Evolutionary conservation across 805 yeast species (phyloP), one percentile per base, ranked within the genome.

Genomic region (Candida patagonica): DNA sequence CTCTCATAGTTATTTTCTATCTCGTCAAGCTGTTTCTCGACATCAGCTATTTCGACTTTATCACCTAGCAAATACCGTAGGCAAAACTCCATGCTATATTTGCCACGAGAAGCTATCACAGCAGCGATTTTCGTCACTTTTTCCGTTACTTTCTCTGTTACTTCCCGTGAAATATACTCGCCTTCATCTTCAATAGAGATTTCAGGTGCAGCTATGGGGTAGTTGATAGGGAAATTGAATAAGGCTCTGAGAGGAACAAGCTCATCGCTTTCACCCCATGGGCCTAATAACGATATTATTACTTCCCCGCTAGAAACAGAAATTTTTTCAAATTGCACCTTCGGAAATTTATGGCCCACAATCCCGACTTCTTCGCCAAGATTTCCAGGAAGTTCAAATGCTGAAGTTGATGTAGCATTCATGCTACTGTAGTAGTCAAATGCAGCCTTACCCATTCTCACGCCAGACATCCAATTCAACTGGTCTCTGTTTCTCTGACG

Each of bases 401-500:
- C 39, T 7, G 29, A 62, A n/a, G 44, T 30, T 10, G 41, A 6
- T 22, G 37, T 41, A 3, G 42, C 49, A 24, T 42, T 20, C 20
- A 31, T 40, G 26, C 38, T 38, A n/a, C 46, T 50, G 27, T 45
- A 44, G 3, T 45, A 43, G 5, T 44, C 44, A 41, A 64, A 62
- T 3, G 71, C 73, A 6, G 74, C 56, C 30, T 67, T 63, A 1
- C 85, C 85, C 47, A 89, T 74, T 42, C 87, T 68, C 6, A 89
- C 94, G 38, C 97, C 96, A 0, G 96, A 79, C 27, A 94, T 78
- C 97, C 97, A 89, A 47, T 81, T 78, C 45, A 89, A 63, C 54
- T 85, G 94, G 49, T 80, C 77, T 23, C 74, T 65, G 71, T 48
- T 26, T 20, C 35, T 25, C 16, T 29, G 20, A 6, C 25, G 23